Evolutionary conservation across 2,329 filamentous ascomycete genomes (phyloP).

Genomic region (Monilinia fructigena): DNA sequence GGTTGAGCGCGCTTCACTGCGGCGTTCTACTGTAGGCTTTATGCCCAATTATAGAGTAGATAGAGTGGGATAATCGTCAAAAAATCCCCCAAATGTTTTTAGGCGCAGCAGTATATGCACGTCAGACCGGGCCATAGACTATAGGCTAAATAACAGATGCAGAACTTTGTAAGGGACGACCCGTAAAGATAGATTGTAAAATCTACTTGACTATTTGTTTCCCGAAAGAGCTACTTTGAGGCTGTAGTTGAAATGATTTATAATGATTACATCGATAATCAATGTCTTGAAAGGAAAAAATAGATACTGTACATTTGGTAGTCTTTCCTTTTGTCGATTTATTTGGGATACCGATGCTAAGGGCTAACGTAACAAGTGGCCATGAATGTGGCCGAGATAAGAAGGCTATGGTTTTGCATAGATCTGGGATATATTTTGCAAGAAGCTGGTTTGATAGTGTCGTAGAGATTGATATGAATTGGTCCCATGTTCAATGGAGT

Average conservation of each 20-base stretch:
- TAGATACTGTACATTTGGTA: background rate
- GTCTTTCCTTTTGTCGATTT: background rate
- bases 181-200: conserved; percentile 1
- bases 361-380: background rate
- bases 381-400: background rate
- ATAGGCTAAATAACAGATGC: conserved; percentile 1
- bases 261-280: background rate
- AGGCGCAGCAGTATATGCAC: conserved; percentile 17
- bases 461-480: background rate
- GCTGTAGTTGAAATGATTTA: conserved; percentile 1
- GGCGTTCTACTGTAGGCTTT: conserved; percentile 4
- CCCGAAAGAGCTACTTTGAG: conserved; percentile 7
- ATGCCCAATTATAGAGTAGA: conserved; percentile 17
- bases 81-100: background rate
- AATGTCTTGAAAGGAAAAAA: background rate
- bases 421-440: no score
- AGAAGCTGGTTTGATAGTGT: background rate
- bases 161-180: background rate
- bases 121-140: conserved; percentile 5
- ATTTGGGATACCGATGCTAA: background rate
- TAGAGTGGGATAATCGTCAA: conserved; percentile 5
- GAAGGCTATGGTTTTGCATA: background rate
- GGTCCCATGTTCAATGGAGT: no score
- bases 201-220: background rate
- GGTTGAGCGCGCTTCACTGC: conserved; percentile 15